These are phyloP conservation scores for Areca catechu DNA, from an alignment of 176 grass and related monocot species.

Conservation along the genomic window DNA sequence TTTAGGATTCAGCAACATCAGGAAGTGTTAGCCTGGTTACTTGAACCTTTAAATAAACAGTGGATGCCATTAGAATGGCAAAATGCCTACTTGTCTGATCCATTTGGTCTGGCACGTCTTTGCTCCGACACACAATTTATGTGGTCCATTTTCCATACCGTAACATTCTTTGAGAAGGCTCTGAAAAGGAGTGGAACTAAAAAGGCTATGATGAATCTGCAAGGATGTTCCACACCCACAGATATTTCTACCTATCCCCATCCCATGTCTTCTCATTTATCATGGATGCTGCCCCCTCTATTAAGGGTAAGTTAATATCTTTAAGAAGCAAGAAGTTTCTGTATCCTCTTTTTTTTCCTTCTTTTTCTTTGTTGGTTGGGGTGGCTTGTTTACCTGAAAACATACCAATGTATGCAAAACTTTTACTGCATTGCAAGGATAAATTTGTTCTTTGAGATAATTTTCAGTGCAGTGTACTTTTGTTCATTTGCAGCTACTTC, in stretches of 20 bases:
- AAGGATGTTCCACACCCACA: constrained; percentile 17
- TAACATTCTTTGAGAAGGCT: constrained; percentile 94
- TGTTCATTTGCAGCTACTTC: constrained; percentile 49
- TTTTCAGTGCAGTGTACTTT: not conserved
- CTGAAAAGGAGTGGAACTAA: constrained; percentile 83
- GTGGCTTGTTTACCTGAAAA: too few species aligned
- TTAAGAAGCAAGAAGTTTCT: too few species aligned
- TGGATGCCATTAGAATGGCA: constrained; percentile 92
- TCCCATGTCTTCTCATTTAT: constrained; percentile 81
- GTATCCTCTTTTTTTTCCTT: too few species aligned
- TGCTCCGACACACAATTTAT: constrained; percentile 73
- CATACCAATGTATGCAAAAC: not conserved
- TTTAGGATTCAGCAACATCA: constrained; percentile 91
- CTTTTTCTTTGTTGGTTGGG: too few species aligned
- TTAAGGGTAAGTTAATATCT: constrained; percentile 50
- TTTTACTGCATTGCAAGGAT: not conserved
- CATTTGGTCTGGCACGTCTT: constrained; percentile 54
- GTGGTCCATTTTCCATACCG: constrained; percentile 91
- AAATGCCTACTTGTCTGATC: constrained; percentile 81
- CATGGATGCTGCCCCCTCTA: constrained; percentile 93
- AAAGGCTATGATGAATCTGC: constrained; percentile 44
- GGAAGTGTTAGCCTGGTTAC: constrained; percentile 88
- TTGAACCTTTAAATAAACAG: constrained; percentile 82
- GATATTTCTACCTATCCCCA: constrained; percentile 43
- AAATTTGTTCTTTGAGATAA: not conserved